Percentiles rank a stretch among this genome's conserved stretches.
These are phyloP conservation scores for Fusarium tanahbumbuense DNA, from an alignment of 2,329 filamentous ascomycete genomes.

Conservation along the genomic window DNA sequence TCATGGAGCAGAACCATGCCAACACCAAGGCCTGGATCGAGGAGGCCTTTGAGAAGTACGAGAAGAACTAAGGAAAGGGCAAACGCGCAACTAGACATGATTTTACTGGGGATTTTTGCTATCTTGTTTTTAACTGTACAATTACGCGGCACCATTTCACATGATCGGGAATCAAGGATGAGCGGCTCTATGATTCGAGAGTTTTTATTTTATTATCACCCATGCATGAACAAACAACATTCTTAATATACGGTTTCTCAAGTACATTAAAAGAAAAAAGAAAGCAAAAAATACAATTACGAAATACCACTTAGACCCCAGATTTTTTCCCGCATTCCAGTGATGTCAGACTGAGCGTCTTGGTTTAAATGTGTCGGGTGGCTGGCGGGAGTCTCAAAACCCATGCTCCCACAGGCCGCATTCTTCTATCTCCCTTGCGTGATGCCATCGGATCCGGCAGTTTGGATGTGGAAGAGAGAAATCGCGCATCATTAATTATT, in stretches of 20 bases:
- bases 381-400: constrained; percentile 23
- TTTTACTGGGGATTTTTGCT: constrained; percentile 21
- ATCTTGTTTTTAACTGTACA: constrained; percentile 21
- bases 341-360: constrained; percentile 11
- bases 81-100: constrained; percentile 25
- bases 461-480: background rate
- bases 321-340: constrained; percentile 12
- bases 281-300: constrained; percentile 14
- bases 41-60: constrained; percentile 27
- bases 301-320: constrained; percentile 16
- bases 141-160: constrained; percentile 30
- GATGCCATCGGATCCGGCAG: constrained; percentile 3
- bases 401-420: background rate
- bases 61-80: constrained; percentile 3
- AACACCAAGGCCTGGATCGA: constrained; percentile 41
- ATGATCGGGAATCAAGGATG: constrained; percentile 41
- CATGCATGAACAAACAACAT: constrained; percentile 31
- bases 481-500: background rate
- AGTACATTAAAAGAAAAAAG: background rate
- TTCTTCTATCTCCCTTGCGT: constrained; percentile 11
- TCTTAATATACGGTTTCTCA: constrained; percentile 37
- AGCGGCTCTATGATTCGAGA: constrained; percentile 37
- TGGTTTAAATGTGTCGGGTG: constrained; percentile 9
- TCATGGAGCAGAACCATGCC: constrained; percentile 36
- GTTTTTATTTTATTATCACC: constrained; percentile 9